Base-by-base conservation (phyloP, 192 early-diverging fungal species). In the Podila epicladia region DNA sequence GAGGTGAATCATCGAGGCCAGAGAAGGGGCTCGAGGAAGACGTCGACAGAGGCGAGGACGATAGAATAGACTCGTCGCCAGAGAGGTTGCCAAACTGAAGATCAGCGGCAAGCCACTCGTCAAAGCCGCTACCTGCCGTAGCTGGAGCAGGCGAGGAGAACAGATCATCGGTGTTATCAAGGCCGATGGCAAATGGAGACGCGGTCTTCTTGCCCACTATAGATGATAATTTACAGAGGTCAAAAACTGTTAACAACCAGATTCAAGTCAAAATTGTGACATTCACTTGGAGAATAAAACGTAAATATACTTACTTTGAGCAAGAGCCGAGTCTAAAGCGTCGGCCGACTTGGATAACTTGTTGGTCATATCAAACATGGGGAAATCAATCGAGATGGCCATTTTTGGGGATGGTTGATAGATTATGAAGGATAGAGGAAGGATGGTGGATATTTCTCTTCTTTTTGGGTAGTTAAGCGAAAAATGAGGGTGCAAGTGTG, bases 241-340 rank as follows among this genome's bases (percentile, higher is more conserved):
- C 19, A 28, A 37, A 32, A 37, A 32, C 7, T 50, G 41, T 66
- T 15, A 48, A 28, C 38, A 29, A 50, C 49, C 9, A 45, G 15
- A 17, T 0, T 4, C 12, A 9, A 9, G 35, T 7, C 35, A n/a
- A 55, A 24, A 5, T 59, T 5, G 20, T 12, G 0, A 29, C 0
- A 1, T 19, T 57, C 13, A 9, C 2, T 3, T 29, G 5, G 58
- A 13, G 15, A 3, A 3, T 13, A 55, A 9, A 28, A 61, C 22
- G 37, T 41, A 33, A 15, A 29, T 17, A 41, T 17, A 71, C 77
- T 61, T 80, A 80, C 77, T 51, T 5, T 80, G 77, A 9, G 77
- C 70, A 72, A 80, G 71, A 38, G 77, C 77, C n/a, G 71, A 80
- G 58, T 80, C 77, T 33, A 80, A 57, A 37, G 77, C 57, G 71